These are phyloP conservation scores for Cystobasidium ongulense DNA, from an alignment of 768 basidiomycete genomes.

Conservation along the genomic window DNA sequence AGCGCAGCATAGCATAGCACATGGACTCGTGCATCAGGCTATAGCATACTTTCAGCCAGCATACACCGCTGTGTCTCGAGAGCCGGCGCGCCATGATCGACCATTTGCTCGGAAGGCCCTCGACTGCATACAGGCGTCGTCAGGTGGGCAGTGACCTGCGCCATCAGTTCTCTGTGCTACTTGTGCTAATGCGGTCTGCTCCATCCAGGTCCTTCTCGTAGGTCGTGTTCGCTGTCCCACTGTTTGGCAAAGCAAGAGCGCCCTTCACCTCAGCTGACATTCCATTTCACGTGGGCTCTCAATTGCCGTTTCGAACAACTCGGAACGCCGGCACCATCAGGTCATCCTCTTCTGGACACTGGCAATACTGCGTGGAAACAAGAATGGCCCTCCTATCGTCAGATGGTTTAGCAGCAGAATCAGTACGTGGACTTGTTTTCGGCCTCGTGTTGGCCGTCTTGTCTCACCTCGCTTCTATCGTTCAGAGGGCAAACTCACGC, in stretches of 20 bases:
- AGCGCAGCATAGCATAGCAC: too few relatives aligned
- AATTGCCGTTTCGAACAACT: neutral
- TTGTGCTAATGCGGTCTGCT: neutral
- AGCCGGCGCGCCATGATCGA: constrained; percentile 28
- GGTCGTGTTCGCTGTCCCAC: neutral
- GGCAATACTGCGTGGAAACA: constrained; percentile 63
- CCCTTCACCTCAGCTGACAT: neutral
- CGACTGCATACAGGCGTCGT: constrained; percentile 18
- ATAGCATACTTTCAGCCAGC: too few relatives aligned
- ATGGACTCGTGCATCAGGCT: too few relatives aligned
- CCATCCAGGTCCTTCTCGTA: constrained; percentile 18
- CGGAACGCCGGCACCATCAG: neutral
- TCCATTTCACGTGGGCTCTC: neutral
- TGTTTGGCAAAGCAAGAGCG: too few relatives aligned
- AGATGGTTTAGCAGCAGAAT: constrained; percentile 20
- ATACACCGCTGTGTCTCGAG: too few relatives aligned
- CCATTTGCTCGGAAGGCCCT: constrained; percentile 30
- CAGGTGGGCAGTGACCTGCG: constrained; percentile 32
- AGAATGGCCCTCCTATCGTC: constrained; percentile 54
- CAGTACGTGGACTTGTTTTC: neutral
- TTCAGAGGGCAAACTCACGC: constrained; percentile 59
- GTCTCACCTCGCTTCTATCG: neutral
- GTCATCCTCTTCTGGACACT: constrained; percentile 69
- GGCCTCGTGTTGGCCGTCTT: neutral
- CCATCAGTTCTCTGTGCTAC: too few relatives aligned